Evolutionary conservation across 106 monocot genomes (phyloP), one percentile per base, ranked within the genome.

Genomic region (Amphibolis antarctica): DNA sequence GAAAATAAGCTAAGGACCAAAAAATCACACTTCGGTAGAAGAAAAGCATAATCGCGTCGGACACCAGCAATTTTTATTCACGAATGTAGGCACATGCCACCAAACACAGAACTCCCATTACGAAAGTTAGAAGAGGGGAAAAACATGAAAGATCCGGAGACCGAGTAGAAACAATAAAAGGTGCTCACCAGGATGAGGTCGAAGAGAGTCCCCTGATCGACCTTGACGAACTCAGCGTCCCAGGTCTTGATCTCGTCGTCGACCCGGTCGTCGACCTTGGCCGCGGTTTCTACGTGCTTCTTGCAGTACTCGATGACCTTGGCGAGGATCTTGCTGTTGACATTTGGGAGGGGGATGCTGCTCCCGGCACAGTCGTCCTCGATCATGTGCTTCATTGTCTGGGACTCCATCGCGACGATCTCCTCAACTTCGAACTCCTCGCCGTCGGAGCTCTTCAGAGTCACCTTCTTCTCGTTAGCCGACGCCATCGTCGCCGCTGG

Each of bases 301-400:
- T 83, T 83, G 80, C 82, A 80, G 68, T 83, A 90, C 70, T 90
- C 83, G 49, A 80, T 73, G 46, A 90, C 85, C 78, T 83, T 90
- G 44, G 78, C 44, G 30, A 90, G 83, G 65, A 85, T 80, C 64
- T 62, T 63, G 62, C 66, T 48, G 73, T 18, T 71, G 57, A 91
- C 81, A 54, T 86, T 79, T 19, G 83, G 75, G 28, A 91, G 68
- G 1, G 83, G 80, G 52, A 91, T 83, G 6, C 53, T 71, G 67
- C 36, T 72, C 47, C 72, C 85, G 23, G 78, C 75, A 73, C 78
- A 78, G 53, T 75, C 85, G 64, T 76, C 79, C 64, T 80, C 75
- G 69, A 86, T 83, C 83, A 86, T 76, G 69, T 75, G 71, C 20
- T 56, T 50, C 60, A 91, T 78, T 28, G 76, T 76, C 74, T 76